Conservation (phyloP, 257 asterid genomes). For the Penstemon eatonii region DNA sequence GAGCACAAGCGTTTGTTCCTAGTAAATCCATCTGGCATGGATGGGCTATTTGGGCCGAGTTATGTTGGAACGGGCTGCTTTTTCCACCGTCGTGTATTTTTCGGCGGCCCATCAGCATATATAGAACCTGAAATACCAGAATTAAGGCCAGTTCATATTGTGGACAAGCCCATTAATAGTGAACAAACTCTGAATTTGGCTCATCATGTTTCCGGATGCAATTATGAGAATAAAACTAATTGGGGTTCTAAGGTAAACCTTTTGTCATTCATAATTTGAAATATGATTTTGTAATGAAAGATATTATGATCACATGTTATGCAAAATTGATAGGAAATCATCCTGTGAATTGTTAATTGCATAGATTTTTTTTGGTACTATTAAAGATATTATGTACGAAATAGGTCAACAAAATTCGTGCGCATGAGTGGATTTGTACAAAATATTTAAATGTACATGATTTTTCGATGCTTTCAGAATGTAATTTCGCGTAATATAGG, state of each 20-base stretch:
- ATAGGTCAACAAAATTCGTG: no score
- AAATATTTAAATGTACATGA: no score
- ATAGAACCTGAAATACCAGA: constrained; percentile 46
- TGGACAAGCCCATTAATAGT: constrained; percentile 37
- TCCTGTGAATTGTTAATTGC: no score
- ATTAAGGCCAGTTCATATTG: constrained; percentile 40
- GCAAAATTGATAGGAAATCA: no score
- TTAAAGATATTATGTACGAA: no score
- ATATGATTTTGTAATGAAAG: no score
- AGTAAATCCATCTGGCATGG: constrained; percentile 57
- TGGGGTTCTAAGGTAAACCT: constrained; percentile 73
- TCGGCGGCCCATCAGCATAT: constrained; percentile 47
- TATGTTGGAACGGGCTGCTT: constrained; percentile 77
- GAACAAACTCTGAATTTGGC: constrained; percentile 39
- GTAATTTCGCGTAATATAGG: not conserved
- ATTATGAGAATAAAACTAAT: constrained; percentile 44
- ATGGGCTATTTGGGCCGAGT: constrained; percentile 65
- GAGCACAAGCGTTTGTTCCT: constrained; percentile 50
- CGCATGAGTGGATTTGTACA: no score
- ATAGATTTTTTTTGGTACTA: no score
- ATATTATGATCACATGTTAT: no score
- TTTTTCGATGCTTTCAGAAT: no score
- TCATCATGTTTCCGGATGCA: constrained; percentile 56
- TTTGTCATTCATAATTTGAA: no score
- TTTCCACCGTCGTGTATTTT: constrained; percentile 59